phyloP scores from a whole-genome alignment of 768 basidiomycete genomes.

The Lyophyllum atratum region DNA sequence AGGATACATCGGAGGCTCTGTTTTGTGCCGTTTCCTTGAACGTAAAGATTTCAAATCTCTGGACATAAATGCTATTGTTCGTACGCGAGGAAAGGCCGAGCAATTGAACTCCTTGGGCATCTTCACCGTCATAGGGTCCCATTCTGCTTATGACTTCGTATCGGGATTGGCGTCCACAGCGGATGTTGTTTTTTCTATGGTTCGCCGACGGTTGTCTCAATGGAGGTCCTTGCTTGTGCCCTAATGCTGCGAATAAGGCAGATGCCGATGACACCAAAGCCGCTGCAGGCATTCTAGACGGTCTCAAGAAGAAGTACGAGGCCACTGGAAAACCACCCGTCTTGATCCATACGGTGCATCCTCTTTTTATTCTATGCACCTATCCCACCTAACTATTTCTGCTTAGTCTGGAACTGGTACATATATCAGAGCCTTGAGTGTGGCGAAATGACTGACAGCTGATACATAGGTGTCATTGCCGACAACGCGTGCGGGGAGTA shows the following conservation, averaged over 20 bases:
- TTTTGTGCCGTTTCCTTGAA: constrained; percentile 43
- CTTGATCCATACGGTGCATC: constrained; percentile 64
- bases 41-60: constrained; percentile 36
- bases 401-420: constrained; percentile 60
- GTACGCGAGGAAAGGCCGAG: constrained; percentile 45
- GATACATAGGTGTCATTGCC: constrained; percentile 36
- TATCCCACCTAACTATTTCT: constrained; percentile 15
- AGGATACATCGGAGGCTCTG: constrained; percentile 54
- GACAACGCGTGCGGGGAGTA: constrained; percentile 48
- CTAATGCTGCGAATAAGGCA: constrained; percentile 22
- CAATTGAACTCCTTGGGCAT: constrained; percentile 40
- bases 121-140: constrained; percentile 44
- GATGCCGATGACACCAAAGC: constrained; percentile 47
- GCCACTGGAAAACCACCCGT: constrained; percentile 43
- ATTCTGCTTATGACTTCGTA: constrained; percentile 42
- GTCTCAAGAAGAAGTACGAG: constrained; percentile 48
- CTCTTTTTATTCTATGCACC: not conserved
- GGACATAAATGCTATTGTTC: constrained; percentile 46
- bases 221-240: constrained; percentile 6
- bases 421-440: not conserved
- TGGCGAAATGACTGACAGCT: not conserved
- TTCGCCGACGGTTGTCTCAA: not conserved
- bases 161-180: constrained; percentile 44
- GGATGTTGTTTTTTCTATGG: constrained; percentile 19
- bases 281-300: constrained; percentile 48